Evolutionary conservation across 2,329 filamentous ascomycete species (phyloP).

Genomic region (Fusarium lyarnte): DNA sequence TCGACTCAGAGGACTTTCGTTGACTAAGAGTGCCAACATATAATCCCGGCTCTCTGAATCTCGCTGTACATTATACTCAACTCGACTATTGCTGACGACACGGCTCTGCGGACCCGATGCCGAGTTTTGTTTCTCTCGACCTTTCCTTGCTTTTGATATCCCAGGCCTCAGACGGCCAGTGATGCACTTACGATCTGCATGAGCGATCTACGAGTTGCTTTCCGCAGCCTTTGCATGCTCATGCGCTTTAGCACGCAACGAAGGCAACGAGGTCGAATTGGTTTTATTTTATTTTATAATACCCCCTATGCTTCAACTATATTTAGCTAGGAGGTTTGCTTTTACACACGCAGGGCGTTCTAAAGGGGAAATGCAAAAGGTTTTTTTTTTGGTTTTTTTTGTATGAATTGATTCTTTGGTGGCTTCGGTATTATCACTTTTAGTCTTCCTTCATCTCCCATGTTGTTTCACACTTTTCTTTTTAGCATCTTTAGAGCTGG

Average conservation of each 20-base stretch:
- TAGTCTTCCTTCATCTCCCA: slow-evolving; percentile 34
- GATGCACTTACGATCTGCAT: slow-evolving; percentile 59
- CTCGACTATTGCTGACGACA: slow-evolving; percentile 25
- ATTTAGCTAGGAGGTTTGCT: slow-evolving; percentile 36
- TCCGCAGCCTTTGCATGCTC: slow-evolving; percentile 34
- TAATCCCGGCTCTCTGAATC: slow-evolving; percentile 39
- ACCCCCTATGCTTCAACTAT: slow-evolving; percentile 12
- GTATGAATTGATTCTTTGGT: slow-evolving; percentile 33
- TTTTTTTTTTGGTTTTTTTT: slow-evolving; percentile 12
- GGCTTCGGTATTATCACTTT: slow-evolving; percentile 39
- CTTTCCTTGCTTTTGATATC: slow-evolving; percentile 51
- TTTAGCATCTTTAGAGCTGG: slow-evolving; percentile 46
- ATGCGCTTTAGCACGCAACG: slow-evolving; percentile 25
- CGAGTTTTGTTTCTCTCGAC: slow-evolving; percentile 19
- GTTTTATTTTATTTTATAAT: slow-evolving; percentile 33
- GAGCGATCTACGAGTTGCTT: slow-evolving; percentile 57
- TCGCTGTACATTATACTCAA: slow-evolving; percentile 46
- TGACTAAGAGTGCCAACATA: slow-evolving; percentile 53
- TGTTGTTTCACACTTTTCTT: slow-evolving; percentile 32
- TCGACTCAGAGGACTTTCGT: slow-evolving; percentile 55
- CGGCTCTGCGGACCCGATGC: slow-evolving; percentile 35
- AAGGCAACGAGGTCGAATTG: slow-evolving; percentile 36
- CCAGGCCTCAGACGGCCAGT: slow-evolving; percentile 46
- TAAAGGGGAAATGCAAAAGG: slow-evolving; percentile 44
- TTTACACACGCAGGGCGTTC: slow-evolving; percentile 49